phyloP scores from a whole-genome alignment of 1,284 basidiomycete genomes.

The Earliella scabrosa region DNA sequence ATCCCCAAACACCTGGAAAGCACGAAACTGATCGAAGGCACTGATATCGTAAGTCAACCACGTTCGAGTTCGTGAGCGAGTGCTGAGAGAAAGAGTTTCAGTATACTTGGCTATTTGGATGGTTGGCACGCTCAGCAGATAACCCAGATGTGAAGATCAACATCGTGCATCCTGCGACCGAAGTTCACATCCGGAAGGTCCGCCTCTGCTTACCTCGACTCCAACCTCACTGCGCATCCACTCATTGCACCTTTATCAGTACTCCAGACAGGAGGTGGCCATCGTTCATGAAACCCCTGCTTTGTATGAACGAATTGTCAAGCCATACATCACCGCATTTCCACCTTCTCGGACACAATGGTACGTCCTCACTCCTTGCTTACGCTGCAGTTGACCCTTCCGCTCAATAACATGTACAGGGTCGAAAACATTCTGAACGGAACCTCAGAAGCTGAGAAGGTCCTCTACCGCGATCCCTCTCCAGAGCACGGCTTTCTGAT shows the following conservation, averaged over 20 bases:
- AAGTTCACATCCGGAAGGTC: slow-evolving; percentile 82
- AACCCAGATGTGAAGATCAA: slow-evolving; percentile 64
- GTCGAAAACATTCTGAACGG: slow-evolving; percentile 88
- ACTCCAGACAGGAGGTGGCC: slow-evolving; percentile 73
- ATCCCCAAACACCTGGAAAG: slow-evolving; percentile 32
- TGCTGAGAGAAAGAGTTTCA: slow-evolving; percentile 8
- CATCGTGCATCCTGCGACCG: slow-evolving; percentile 82
- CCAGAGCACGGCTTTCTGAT: slow-evolving; percentile 73
- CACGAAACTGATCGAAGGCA: slow-evolving; percentile 43
- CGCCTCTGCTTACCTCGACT: too few species aligned
- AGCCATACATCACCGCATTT: slow-evolving; percentile 80
- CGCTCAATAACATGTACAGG: slow-evolving; percentile 56
- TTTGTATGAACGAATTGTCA: slow-evolving; percentile 71
- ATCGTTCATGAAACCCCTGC: slow-evolving; percentile 85
- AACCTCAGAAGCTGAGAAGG: slow-evolving; percentile 77
- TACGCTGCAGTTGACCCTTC: too few species aligned
- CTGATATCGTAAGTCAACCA: slow-evolving; percentile 47
- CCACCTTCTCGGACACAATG: slow-evolving; percentile 81
- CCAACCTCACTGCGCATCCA: too few species aligned
- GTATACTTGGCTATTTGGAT: slow-evolving; percentile 52
- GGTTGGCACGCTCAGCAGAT: slow-evolving; percentile 38
- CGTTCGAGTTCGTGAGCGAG: not conserved
- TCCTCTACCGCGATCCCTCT: slow-evolving; percentile 68
- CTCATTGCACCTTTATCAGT: slow-evolving; percentile 49
- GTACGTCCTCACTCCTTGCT: slow-evolving; percentile 43